These are phyloP conservation scores for Tilletia setariae DNA, from an alignment of 1,284 basidiomycete genomes.

Conservation along the genomic window DNA sequence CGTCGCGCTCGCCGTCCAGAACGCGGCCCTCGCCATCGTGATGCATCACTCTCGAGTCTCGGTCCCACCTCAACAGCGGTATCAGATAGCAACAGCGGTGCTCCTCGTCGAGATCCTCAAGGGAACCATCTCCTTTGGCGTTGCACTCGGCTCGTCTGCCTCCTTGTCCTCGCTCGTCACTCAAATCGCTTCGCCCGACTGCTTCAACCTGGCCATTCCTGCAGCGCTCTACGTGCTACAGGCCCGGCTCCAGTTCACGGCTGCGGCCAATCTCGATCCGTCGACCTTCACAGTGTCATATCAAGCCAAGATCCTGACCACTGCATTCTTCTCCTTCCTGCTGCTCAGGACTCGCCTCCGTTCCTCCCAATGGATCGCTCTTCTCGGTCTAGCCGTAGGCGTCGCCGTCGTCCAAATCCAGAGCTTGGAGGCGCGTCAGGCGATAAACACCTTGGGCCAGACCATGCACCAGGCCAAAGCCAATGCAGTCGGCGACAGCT, in stretches of 20 bases:
- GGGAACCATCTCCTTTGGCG: slow-evolving; percentile 74
- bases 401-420: slow-evolving; percentile 85
- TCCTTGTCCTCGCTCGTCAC: background rate
- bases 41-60: slow-evolving; percentile 66
- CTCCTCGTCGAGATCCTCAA: slow-evolving; percentile 90
- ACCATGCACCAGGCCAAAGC: slow-evolving; percentile 17
- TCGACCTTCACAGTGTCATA: slow-evolving; percentile 78
- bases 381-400: slow-evolving; percentile 80
- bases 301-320: slow-evolving; percentile 77
- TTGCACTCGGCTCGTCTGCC: slow-evolving; percentile 57
- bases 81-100: slow-evolving; percentile 87
- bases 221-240: slow-evolving; percentile 83
- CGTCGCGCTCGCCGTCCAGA: slow-evolving; percentile 87
- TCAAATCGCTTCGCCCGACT: slow-evolving; percentile 61
- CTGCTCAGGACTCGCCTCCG: slow-evolving; percentile 77
- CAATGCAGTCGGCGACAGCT: slow-evolving; percentile 17
- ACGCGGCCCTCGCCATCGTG: slow-evolving; percentile 56
- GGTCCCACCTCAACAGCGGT: slow-evolving; percentile 56
- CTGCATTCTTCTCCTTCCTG: slow-evolving; percentile 86
- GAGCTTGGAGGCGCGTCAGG: slow-evolving; percentile 30
- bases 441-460: slow-evolving; percentile 2
- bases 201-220: slow-evolving; percentile 94
- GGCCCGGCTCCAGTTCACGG: slow-evolving; percentile 93
- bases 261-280: slow-evolving; percentile 84
- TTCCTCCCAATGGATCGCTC: slow-evolving; percentile 74